Conservation (phyloP, 1,284 basidiomycete species). For the Mrakiaceae sp. region DNA sequence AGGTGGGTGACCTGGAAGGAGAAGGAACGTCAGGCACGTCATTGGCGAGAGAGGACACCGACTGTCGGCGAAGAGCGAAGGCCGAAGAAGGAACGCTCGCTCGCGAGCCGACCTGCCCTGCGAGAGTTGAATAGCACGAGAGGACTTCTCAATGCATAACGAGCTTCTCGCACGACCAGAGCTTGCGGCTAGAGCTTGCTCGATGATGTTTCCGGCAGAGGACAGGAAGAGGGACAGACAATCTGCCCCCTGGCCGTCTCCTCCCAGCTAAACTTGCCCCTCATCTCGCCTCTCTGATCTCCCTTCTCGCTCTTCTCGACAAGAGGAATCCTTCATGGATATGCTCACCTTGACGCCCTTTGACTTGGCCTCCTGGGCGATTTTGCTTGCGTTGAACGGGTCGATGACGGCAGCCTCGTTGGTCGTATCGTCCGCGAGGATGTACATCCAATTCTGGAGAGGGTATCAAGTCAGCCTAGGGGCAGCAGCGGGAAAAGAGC, state of each 20-base stretch:
- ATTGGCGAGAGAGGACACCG: too few species aligned
- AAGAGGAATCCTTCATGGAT: background rate
- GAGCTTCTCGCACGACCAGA: too few species aligned
- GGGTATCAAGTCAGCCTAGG: background rate
- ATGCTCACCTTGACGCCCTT: conserved; percentile 48
- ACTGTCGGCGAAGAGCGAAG: background rate
- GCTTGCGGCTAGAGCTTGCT: too few species aligned
- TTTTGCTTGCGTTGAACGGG: conserved; percentile 49
- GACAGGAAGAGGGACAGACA: background rate
- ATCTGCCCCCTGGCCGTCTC: too few species aligned
- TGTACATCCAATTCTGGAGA: conserved; percentile 79
- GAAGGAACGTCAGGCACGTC: background rate
- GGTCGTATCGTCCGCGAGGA: conserved; percentile 60
- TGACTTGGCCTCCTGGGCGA: conserved; percentile 53
- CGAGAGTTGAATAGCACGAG: background rate
- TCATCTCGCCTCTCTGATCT: background rate
- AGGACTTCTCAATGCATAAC: background rate
- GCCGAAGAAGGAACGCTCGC: background rate
- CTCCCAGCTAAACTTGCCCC: too few species aligned
- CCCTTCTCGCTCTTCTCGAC: background rate
- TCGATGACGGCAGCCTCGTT: conserved; percentile 55
- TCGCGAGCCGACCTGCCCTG: background rate
- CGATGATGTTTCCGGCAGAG: too few species aligned
- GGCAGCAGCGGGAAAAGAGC: background rate
- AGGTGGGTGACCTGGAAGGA: conserved; percentile 47